Evolutionary conservation across 805 yeast genomes (phyloP).

Genomic region (Wickerhamiella vanderwaltii): DNA sequence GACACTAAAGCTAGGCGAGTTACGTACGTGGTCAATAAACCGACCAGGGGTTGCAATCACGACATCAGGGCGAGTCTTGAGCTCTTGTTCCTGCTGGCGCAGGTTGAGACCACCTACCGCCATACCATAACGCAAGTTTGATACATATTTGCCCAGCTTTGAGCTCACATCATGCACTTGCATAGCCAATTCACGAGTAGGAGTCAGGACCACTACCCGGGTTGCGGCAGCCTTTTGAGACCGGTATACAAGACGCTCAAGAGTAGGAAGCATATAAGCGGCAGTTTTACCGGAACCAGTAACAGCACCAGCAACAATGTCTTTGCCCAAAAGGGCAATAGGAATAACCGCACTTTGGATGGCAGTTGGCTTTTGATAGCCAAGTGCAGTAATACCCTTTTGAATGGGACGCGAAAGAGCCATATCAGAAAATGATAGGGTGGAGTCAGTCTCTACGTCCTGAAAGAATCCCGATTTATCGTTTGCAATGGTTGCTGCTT

Average conservation of each 20-base stretch:
- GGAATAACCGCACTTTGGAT: slow-evolving; percentile 92
- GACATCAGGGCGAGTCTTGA: slow-evolving; percentile 84
- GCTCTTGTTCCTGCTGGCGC: slow-evolving; percentile 89
- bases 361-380: slow-evolving; percentile 83
- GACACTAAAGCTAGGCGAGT: slow-evolving; percentile 83
- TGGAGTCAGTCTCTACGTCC: slow-evolving; percentile 29
- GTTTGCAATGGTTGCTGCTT: slow-evolving; percentile 26
- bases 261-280: slow-evolving; percentile 90
- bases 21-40: slow-evolving; percentile 90
- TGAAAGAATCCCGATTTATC: slow-evolving; percentile 28
- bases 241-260: slow-evolving; percentile 81
- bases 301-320: slow-evolving; percentile 96
- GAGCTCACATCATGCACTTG: slow-evolving; percentile 92
- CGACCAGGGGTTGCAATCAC: slow-evolving; percentile 99
- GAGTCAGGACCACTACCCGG: slow-evolving; percentile 80
- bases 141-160: slow-evolving; percentile 65
- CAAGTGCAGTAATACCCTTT: slow-evolving; percentile 67
- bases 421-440: slow-evolving; percentile 59
- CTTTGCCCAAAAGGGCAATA: slow-evolving; percentile 84
- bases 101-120: slow-evolving; percentile 97
- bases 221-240: slow-evolving; percentile 80
- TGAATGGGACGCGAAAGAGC: slow-evolving; percentile 82
- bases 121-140: slow-evolving; percentile 71
- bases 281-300: slow-evolving; percentile 99
- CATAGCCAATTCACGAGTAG: slow-evolving; percentile 95